These are phyloP conservation scores for Malus sylvestris DNA, from an alignment of 306 rosid genomes.

Conservation along the genomic window DNA sequence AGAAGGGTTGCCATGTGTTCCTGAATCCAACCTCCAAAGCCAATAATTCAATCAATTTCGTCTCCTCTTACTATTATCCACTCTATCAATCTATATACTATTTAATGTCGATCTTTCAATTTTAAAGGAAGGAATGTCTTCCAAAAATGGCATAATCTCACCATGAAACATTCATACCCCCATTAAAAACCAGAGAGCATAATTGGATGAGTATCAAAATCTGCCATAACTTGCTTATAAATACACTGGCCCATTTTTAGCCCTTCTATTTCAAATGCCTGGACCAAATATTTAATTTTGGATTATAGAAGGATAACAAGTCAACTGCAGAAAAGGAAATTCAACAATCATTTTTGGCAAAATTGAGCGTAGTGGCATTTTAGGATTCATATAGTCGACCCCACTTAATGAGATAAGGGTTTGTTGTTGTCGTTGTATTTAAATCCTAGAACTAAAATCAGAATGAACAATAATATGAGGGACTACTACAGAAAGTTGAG, in stretches of 20 bases:
- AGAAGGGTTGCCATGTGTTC: conserved; percentile 9
- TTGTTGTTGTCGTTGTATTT: background rate
- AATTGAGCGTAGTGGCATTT: too few species aligned
- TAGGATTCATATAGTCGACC: too few species aligned
- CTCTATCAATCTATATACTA: background rate
- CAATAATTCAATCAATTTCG: background rate
- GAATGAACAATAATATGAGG: background rate
- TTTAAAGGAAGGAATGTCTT: conserved; percentile 39
- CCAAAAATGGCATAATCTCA: conserved; percentile 21
- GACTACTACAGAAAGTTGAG: background rate
- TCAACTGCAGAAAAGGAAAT: background rate
- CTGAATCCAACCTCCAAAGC: background rate
- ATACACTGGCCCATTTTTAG: conserved; percentile 29
- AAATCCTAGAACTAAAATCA: background rate
- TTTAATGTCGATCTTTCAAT: conserved; percentile 17
- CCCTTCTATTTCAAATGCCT: background rate
- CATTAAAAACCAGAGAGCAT: background rate
- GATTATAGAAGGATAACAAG: background rate
- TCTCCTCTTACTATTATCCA: background rate
- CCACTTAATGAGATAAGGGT: too few species aligned
- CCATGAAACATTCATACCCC: conserved; percentile 9
- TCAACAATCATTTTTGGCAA: background rate
- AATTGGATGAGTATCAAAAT: conserved; percentile 25
- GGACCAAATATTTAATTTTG: background rate
- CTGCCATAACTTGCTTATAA: conserved; percentile 20